Evolutionary conservation across 2,329 filamentous ascomycete genomes (phyloP).

Genomic region (Berkeleyomyces rouxiae): DNA sequence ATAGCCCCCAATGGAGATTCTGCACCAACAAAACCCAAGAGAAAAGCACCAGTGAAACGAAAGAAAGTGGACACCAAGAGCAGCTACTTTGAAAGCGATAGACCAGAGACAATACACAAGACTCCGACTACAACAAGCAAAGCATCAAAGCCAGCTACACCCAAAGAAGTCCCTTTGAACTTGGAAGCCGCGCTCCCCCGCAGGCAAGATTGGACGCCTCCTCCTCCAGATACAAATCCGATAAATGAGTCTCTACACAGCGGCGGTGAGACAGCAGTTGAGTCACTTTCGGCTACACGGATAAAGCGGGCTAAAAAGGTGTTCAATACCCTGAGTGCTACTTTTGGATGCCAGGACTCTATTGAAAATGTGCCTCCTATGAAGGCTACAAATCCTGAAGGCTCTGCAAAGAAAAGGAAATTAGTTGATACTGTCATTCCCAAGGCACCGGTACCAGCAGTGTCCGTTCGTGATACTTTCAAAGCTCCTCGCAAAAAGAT

Average conservation of each 20-base stretch:
- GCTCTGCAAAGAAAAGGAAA: not conserved
- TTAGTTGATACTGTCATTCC: not conserved
- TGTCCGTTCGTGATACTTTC: not conserved
- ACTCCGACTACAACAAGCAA: not conserved
- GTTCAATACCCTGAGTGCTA: not conserved
- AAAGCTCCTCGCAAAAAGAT: constrained; percentile 11
- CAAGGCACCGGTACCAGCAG: not conserved
- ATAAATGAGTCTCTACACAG: not conserved
- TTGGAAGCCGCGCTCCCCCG: constrained; percentile 7
- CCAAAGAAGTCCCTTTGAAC: constrained; percentile 5
- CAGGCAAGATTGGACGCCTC: constrained; percentile 6
- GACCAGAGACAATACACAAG: not conserved
- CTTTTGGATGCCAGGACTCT: not conserved
- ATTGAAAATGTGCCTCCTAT: not conserved
- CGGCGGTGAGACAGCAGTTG: not conserved
- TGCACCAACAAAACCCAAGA: not conserved
- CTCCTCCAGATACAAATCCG: not conserved
- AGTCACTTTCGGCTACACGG: not conserved
- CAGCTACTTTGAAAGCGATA: not conserved
- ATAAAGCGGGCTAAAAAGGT: not conserved
- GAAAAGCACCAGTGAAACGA: not conserved
- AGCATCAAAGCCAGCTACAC: not conserved
- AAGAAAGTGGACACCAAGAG: constrained; percentile 1
- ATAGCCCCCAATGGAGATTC: not conserved
- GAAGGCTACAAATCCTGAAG: not conserved